Percentiles rank a stretch among this genome's conserved stretches.
phyloP scores from a whole-genome alignment of 495 filamentous ascomycete genomes.

The Jackrogersella minutella region DNA sequence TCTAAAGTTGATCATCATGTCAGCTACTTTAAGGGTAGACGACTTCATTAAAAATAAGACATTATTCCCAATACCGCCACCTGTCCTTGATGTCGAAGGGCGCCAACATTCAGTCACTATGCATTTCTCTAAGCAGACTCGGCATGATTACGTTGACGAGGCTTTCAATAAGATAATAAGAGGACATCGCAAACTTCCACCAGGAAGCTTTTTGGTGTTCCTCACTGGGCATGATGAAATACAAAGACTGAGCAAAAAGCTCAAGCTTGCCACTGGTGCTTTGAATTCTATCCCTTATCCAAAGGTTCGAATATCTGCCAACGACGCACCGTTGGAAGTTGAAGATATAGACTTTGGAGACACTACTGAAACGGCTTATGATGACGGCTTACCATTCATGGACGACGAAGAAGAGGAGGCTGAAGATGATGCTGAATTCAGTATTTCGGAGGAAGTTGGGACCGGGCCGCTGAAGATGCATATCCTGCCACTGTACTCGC shows the following conservation, averaged over 20 bases:
- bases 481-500: slow-evolving; percentile 89
- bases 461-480: slow-evolving; percentile 70
- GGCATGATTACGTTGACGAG: slow-evolving; percentile 88
- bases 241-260: slow-evolving; percentile 72
- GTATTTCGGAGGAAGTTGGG: slow-evolving; percentile 60
- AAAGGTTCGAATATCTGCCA: slow-evolving; percentile 75
- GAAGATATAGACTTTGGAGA: slow-evolving; percentile 89
- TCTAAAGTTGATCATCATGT: slow-evolving; percentile 97
- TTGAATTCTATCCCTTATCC: slow-evolving; percentile 62
- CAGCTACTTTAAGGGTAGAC: slow-evolving; percentile 87
- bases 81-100: slow-evolving; percentile 90
- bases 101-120: slow-evolving; percentile 88
- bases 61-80: slow-evolving; percentile 82
- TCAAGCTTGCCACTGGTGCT: slow-evolving; percentile 74
- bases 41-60: slow-evolving; percentile 86
- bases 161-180: slow-evolving; percentile 85
- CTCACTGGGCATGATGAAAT: slow-evolving; percentile 96
- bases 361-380: slow-evolving; percentile 54
- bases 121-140: slow-evolving; percentile 86
- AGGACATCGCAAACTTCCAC: slow-evolving; percentile 89
- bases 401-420: slow-evolving; percentile 61
- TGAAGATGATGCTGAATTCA: slow-evolving; percentile 67
- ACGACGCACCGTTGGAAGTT: slow-evolving; percentile 79
- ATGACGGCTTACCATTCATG: slow-evolving; percentile 45
- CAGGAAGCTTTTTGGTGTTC: slow-evolving; percentile 94